These are phyloP conservation scores for Coemansia guatemalensis DNA, from an alignment of 192 early-diverging fungal species.

Conservation along the genomic window DNA sequence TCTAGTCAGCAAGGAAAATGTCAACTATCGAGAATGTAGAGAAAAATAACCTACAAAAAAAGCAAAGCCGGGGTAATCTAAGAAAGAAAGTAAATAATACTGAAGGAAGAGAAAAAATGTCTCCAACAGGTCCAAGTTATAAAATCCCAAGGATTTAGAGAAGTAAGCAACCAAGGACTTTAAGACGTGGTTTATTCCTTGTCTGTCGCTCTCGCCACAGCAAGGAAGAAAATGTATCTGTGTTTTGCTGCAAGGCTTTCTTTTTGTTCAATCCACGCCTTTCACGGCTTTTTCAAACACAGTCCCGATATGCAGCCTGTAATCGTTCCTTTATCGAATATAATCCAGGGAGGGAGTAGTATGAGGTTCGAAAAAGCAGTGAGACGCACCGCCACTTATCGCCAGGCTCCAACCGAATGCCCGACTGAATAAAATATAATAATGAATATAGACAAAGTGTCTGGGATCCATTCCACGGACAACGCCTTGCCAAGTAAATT, in stretches of 20 bases:
- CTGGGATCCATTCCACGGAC: background rate
- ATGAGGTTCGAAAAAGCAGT: background rate
- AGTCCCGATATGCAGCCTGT: slow-evolving; percentile 1
- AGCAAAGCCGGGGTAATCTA: background rate
- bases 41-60: slow-evolving; percentile 5
- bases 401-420: background rate
- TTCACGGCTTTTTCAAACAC: background rate
- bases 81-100: slow-evolving; percentile 4
- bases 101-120: slow-evolving; percentile 1
- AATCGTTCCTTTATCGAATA: background rate
- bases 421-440: background rate
- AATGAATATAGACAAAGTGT: background rate
- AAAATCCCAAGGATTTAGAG: background rate
- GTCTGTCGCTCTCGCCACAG: background rate
- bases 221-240: background rate
- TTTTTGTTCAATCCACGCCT: background rate
- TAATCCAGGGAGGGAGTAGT: background rate
- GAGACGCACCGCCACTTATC: background rate
- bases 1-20: background rate
- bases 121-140: background rate
- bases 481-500: background rate
- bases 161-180: background rate
- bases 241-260: background rate
- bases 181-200: background rate
- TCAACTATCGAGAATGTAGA: slow-evolving; percentile 9